A percentile compares a stretch with the other conserved stretches of the same genome.
These are phyloP conservation scores for Echinochloa phyllopogon DNA, from an alignment of 176 grass and related monocot species.

Conservation along the genomic window DNA sequence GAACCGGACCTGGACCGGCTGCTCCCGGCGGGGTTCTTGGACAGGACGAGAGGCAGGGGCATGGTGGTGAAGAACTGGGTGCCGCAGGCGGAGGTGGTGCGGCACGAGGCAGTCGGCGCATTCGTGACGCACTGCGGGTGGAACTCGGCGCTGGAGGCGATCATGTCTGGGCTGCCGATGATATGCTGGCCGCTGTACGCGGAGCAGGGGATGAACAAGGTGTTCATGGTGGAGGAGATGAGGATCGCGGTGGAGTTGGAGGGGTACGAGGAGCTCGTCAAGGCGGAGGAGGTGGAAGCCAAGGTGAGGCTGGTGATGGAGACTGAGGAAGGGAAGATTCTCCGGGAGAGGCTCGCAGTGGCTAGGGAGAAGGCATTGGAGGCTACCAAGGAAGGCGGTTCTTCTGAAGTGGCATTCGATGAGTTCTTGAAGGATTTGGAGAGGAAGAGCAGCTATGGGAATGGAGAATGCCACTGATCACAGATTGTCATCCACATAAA, in stretches of 20 bases:
- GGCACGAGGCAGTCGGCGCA: slow-evolving; percentile 46
- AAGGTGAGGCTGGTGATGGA: slow-evolving; percentile 71
- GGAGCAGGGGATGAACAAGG: slow-evolving; percentile 70
- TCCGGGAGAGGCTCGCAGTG: slow-evolving; percentile 34
- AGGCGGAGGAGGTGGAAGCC: slow-evolving; percentile 56
- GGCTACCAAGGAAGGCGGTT: slow-evolving; percentile 35
- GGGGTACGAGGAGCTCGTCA: slow-evolving; percentile 51
- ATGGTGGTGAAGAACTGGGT: slow-evolving; percentile 62
- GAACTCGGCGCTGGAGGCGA: slow-evolving; percentile 60
- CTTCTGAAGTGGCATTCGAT: slow-evolving; percentile 37
- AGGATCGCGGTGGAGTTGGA: slow-evolving; percentile 45
- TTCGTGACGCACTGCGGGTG: slow-evolving; percentile 72
- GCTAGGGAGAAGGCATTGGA: slow-evolving; percentile 38
- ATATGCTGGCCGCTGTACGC: slow-evolving; percentile 74
- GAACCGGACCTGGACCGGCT: slow-evolving; percentile 57
- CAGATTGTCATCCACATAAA: not conserved
- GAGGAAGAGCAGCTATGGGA: not conserved
- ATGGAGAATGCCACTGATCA: slow-evolving; percentile 1
- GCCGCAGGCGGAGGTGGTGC: slow-evolving; percentile 68
- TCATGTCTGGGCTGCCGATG: slow-evolving; percentile 60
- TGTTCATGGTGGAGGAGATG: slow-evolving; percentile 66
- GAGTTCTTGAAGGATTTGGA: slow-evolving; percentile 44
- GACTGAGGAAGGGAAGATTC: slow-evolving; percentile 36
- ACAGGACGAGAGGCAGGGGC: slow-evolving; percentile 53
- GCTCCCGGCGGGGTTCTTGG: slow-evolving; percentile 63